Percentiles rank a stretch among this genome's conserved stretches.
These are phyloP conservation scores for Babesia divergens DNA, from an alignment of 169 alveolate genomes.

Conservation along the genomic window DNA sequence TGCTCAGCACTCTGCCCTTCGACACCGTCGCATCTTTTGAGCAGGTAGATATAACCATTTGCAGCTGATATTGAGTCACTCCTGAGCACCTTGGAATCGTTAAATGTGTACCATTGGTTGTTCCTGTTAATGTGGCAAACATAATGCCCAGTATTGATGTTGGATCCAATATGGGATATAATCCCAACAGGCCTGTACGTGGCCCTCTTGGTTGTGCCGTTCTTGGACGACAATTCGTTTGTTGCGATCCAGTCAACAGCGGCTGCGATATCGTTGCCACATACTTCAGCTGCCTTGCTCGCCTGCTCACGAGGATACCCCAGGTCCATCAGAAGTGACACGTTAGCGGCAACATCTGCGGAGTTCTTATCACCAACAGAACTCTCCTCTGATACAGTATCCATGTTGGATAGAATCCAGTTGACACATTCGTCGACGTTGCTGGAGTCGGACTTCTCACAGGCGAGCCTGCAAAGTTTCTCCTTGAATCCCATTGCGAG, in stretches of 20 bases:
- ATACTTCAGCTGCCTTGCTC: slow-evolving; percentile 13
- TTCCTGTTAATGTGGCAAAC: slow-evolving; percentile 71
- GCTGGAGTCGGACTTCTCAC: slow-evolving; percentile 20
- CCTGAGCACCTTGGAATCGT: slow-evolving; percentile 44
- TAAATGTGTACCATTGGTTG: slow-evolving; percentile 46
- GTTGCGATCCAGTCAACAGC: slow-evolving; percentile 28
- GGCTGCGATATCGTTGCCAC: slow-evolving; percentile 26
- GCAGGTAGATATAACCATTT: slow-evolving; percentile 46
- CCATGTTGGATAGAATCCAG: slow-evolving; percentile 69
- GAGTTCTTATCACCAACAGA: background rate
- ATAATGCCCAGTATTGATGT: slow-evolving; percentile 79
- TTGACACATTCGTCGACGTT: slow-evolving; percentile 61
- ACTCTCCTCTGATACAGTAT: slow-evolving; percentile 2
- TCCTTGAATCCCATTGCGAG: slow-evolving; percentile 58
- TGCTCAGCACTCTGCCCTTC: background rate
- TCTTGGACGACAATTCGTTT: background rate
- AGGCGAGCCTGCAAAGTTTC: slow-evolving; percentile 7
- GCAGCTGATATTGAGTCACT: slow-evolving; percentile 8
- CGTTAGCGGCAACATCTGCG: slow-evolving; percentile 1
- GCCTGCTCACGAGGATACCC: slow-evolving; percentile 30
- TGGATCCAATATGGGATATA: slow-evolving; percentile 78
- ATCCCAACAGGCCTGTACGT: slow-evolving; percentile 70
- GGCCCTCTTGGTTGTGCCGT: background rate
- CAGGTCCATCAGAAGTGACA: slow-evolving; percentile 16
- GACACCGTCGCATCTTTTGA: background rate